Conservation (phyloP, 2,329 filamentous ascomycete species). For the Sporothrix luriei region DNA sequence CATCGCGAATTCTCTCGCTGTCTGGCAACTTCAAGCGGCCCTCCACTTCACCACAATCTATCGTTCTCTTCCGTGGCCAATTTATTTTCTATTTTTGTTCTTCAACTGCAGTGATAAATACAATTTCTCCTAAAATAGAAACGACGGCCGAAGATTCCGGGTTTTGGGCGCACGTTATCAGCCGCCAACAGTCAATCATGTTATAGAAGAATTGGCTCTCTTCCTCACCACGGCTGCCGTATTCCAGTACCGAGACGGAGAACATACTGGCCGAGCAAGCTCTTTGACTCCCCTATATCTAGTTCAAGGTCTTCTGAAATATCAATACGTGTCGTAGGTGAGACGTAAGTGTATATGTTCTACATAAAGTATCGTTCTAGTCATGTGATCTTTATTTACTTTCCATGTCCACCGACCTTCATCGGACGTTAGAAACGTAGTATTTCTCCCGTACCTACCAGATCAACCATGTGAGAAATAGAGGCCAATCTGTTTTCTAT, state of each 20-base stretch:
- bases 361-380: too few relatives aligned
- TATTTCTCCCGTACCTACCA: too few relatives aligned
- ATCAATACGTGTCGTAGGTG: background rate
- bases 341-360: too few relatives aligned
- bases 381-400: constrained; percentile 12
- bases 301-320: background rate
- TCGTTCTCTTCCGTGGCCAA: background rate
- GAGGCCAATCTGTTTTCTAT: too few relatives aligned
- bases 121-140: background rate
- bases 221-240: background rate
- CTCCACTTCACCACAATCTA: background rate
- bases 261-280: too few relatives aligned
- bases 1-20: background rate
- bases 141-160: background rate
- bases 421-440: too few relatives aligned
- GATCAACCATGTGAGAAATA: too few relatives aligned
- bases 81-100: background rate
- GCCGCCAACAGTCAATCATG: background rate
- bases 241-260: background rate
- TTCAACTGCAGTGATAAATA: background rate
- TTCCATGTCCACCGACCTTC: background rate
- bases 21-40: background rate
- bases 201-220: background rate
- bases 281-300: background rate
- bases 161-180: background rate